Base-by-base conservation (phyloP, 73 alveolate species). In the Breviolum minutum region DNA sequence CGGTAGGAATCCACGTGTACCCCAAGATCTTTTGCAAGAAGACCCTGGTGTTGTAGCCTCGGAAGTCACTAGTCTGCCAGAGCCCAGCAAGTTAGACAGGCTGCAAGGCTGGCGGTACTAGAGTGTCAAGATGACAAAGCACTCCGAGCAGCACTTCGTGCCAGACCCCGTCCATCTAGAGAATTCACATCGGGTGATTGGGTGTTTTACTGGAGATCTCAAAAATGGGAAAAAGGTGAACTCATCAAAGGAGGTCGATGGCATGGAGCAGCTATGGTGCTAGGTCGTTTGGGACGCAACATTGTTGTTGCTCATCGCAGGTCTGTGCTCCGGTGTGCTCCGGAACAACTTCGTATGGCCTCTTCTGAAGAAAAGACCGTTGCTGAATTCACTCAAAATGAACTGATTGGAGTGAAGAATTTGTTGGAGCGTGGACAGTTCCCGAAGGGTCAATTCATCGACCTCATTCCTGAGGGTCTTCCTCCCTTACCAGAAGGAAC, bases 121-220 rank as follows among this genome's bases (percentile, higher is more conserved):
- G 63, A 85, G 40, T 85, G 94, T 27, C 94, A 85, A 29, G 94
- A 85, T 62, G 79, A 24, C 63, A 40, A 61, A 24, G 94, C 94
- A 5, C 29, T 62, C 29, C 94, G 94, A 4, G 76, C 79, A 12
- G 94, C 94, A 16, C 79, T 85, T 22, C 94, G 94, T 8, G 94
- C 94, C 7, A n/a, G 94, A 14, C 94, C 94, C 10, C 76, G 94
- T 8, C 63, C 32, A 11, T 61, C 22, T 17, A 76, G 95, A 9
- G 95, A 63, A 19, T 86, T 86, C n/a, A 64, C 6, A 8, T 86
- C 95, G 24, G 95, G 95, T 9, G 81, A 86, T n/a, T 86, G 95
- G 95, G 95, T 86, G 24, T 86, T 63, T 80, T 86, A 20, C 62
- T 86, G 94, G 94, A 76, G 94, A 13, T n/a, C 94, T 26, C 94